These are phyloP conservation scores for Rutstroemia sp. DNA, from an alignment of 2,329 filamentous ascomycete species.

Conservation along the genomic window DNA sequence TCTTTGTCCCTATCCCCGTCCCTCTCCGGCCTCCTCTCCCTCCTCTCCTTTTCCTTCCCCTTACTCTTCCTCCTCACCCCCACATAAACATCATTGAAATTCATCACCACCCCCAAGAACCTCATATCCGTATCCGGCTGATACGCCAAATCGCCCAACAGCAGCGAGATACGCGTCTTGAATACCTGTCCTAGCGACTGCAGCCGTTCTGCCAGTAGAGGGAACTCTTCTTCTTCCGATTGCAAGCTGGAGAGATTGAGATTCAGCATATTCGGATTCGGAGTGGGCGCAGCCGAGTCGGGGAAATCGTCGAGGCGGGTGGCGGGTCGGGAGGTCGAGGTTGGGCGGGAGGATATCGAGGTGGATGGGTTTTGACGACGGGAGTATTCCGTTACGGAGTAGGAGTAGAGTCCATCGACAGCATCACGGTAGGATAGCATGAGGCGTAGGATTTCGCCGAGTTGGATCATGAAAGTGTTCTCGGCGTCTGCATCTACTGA, in stretches of 20 bases:
- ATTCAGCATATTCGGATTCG: slow-evolving; percentile 22
- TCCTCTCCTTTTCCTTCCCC: slow-evolving; percentile 10
- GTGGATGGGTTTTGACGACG: slow-evolving; percentile 60
- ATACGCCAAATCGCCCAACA: slow-evolving; percentile 85
- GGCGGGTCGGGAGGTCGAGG: slow-evolving; percentile 25
- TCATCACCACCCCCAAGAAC: slow-evolving; percentile 95
- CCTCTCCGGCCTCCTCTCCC: neutral
- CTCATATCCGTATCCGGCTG: slow-evolving; percentile 93
- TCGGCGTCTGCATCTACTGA: slow-evolving; percentile 38
- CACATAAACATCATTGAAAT: slow-evolving; percentile 96
- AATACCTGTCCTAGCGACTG: slow-evolving; percentile 69
- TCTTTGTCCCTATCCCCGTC: neutral
- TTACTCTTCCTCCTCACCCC: slow-evolving; percentile 52
- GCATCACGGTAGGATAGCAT: slow-evolving; percentile 94
- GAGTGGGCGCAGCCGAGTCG: slow-evolving; percentile 6
- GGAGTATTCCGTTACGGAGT: slow-evolving; percentile 91
- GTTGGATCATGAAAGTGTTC: slow-evolving; percentile 79
- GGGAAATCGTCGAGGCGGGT: slow-evolving; percentile 23
- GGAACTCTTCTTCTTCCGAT: slow-evolving; percentile 48
- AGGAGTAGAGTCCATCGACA: slow-evolving; percentile 90
- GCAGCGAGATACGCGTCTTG: slow-evolving; percentile 64
- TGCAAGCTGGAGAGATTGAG: slow-evolving; percentile 31
- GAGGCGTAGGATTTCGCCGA: slow-evolving; percentile 84
- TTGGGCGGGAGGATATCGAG: slow-evolving; percentile 24
- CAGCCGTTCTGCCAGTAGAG: slow-evolving; percentile 67